Base-by-base conservation (phyloP, 176 grass and related monocot genomes). In the Cenchrus fungigraminus region DNA sequence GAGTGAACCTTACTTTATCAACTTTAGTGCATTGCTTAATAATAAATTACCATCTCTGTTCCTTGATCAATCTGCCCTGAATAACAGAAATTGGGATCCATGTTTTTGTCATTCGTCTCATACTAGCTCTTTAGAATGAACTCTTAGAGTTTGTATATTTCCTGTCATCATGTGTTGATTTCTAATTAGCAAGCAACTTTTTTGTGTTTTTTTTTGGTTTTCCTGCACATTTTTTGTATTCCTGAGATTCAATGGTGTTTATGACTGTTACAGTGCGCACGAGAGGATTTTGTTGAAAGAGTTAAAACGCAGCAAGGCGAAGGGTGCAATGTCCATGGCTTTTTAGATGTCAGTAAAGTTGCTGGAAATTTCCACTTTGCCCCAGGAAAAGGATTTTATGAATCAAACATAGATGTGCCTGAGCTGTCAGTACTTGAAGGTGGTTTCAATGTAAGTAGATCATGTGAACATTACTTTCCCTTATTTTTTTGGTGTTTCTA, bases 331-430 rank as follows among this genome's bases (percentile, higher is more conserved):
- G 90, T 99, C 55, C 91, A 87, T 16, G 97, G 97, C 3, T 99
- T 99, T 83, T 69, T 96, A 71, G 97, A 99, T 91, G 97, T 94
- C 73, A 89, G 88, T 58, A 99, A 99, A 88, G 97, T 96, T 86
- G 97, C 93, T 43, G 97, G 97, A 79, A 94, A 99, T 92, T 90
- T 99, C 69, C 97, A 99, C 53, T 96, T 99, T 92, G 88, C 86
- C 22, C 90, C 91, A 82, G 97, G 97, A 76, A 99, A 94, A 91
- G 93, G 97, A 50, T 96, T 89, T 89, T 91, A 94, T 78, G 89
- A 96, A 75, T 96, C 97, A 32, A 94, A 94, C 20, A 74, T 96
- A 54, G 71, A 89, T 86, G 57, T 91, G 64, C 84, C 94, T 82
- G 94, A 99, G 31, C 82, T 96, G 28, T 84, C 88, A 2, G 78